Base-by-base conservation (phyloP, 441 rosid genomes). In the Eruca vesicaria region DNA sequence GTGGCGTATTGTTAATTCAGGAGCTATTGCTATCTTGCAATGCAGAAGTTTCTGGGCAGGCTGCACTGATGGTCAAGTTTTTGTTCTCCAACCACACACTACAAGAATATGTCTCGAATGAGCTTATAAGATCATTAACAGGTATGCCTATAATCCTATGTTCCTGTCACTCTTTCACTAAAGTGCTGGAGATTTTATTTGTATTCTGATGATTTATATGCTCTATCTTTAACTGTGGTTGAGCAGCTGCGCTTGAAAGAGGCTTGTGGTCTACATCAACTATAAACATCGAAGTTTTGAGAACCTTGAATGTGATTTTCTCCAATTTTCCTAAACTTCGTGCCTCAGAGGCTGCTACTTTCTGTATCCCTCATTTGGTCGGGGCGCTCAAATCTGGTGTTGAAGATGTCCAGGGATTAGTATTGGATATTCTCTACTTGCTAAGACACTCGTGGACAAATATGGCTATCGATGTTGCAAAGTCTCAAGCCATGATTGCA, bases 71-170 rank as follows among this genome's bases (percentile, higher is more conserved):
- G 81, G 79, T 96, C 57, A 96, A 96, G 63, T 94, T 94, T 82
- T 90, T 94, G 61, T 96, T 96, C 85, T 90, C 99, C 62, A 96
- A 94, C 85, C 90, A 96, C 79, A 96, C 99, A 68, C 92, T 94
- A 78, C 99, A 96, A 82, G 99, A 94, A 82, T 96, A 96, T 78
- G 98, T 97, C 41, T 96, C 99, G 12, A 96, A 94, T 72, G 99
- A 94, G 88, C 95, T 97, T 11, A 97, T 96, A 77, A 79, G 98
- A 83, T 91, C 99, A 64, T 85, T 96, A 76, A 94, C 99, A 41
- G 97, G 99, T n/a, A n/a, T n/a, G n/a, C n/a, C n/a, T n/a, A n/a
- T n/a, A n/a, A n/a, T n/a, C n/a, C n/a, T n/a, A n/a, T n/a, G n/a
- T n/a, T n/a, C n/a, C n/a, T n/a, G n/a, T n/a, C n/a, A n/a, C n/a